A percentile compares a stretch with the other conserved stretches of the same genome.
phyloP scores from a whole-genome alignment of 139 green algal species.

The Chlamydomonas sp. region DNA sequence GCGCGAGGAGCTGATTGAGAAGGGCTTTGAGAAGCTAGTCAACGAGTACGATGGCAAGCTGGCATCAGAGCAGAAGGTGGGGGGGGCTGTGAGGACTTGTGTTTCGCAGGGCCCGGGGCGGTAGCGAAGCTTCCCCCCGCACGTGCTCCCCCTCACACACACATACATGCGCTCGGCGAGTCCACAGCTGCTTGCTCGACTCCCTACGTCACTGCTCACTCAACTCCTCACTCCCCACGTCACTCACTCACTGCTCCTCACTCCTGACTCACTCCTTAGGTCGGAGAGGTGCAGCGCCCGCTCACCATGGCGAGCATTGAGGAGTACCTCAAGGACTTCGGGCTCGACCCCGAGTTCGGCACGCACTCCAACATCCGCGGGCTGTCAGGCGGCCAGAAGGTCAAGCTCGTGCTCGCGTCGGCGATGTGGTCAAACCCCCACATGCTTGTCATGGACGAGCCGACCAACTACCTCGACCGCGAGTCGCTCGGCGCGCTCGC shows the following conservation, averaged over 20 bases:
- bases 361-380: slow-evolving; percentile 56
- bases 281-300: slow-evolving; percentile 63
- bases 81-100: neutral
- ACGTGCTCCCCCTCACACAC: no score
- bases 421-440: slow-evolving; percentile 76
- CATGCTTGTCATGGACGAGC: slow-evolving; percentile 83
- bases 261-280: neutral
- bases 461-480: slow-evolving; percentile 87
- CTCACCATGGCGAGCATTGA: slow-evolving; percentile 77
- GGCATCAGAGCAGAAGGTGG: slow-evolving; percentile 26
- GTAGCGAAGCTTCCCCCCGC: no score
- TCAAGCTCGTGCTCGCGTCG: slow-evolving; percentile 73
- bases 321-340: slow-evolving; percentile 83
- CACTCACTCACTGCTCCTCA: neutral
- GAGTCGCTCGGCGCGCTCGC: slow-evolving; percentile 70
- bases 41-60: slow-evolving; percentile 69
- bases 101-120: no score
- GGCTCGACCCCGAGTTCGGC: slow-evolving; percentile 85
- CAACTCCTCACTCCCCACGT: no score
- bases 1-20: slow-evolving; percentile 62
- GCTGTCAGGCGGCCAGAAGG: slow-evolving; percentile 75
- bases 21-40: slow-evolving; percentile 83
- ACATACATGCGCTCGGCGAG: no score
- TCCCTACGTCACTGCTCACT: no score
- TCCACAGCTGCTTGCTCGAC: no score